Evolutionary conservation across 1,139 yeast genomes (phyloP).

Genomic region (Yamadazyma epiphylla): DNA sequence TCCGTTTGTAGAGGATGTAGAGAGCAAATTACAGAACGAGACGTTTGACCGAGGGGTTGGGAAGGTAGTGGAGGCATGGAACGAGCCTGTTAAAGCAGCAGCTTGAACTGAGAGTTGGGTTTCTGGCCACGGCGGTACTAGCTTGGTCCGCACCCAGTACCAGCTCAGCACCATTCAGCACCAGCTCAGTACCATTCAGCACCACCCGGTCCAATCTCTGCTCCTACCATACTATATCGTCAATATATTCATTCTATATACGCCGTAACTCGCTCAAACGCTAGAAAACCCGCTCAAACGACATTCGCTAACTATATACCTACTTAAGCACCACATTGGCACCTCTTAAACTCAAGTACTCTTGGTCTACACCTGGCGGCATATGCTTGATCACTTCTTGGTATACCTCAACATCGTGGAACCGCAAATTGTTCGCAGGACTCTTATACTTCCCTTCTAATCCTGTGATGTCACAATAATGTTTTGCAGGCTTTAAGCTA

Average conservation of each 20-base stretch:
- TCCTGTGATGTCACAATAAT: constrained; percentile 94
- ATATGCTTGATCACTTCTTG: constrained; percentile 71
- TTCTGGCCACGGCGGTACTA: no score
- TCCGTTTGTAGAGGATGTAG: constrained; percentile 43
- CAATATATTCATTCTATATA: no score
- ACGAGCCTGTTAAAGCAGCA: no score
- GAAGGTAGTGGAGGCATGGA: constrained; percentile 33
- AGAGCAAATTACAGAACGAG: constrained; percentile 24
- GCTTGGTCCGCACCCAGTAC: no score
- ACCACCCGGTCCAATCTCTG: no score
- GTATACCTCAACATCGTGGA: constrained; percentile 80
- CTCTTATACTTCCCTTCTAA: constrained; percentile 72
- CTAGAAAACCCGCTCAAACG: no score
- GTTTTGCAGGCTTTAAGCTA: constrained; percentile 71
- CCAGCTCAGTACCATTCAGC: no score
- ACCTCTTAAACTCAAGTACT: constrained; percentile 79
- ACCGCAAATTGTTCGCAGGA: constrained; percentile 74
- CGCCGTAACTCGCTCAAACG: no score
- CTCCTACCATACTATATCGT: no score
- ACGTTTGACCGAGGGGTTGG: constrained; percentile 37
- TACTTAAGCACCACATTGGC: constrained; percentile 77
- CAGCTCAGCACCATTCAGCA: no score
- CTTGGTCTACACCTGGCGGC: constrained; percentile 93
- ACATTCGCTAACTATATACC: constrained; percentile 1
- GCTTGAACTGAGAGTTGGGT: no score